These are phyloP conservation scores for Lepiota brunneoincarnata DNA, from an alignment of 768 basidiomycete genomes.

Conservation along the genomic window DNA sequence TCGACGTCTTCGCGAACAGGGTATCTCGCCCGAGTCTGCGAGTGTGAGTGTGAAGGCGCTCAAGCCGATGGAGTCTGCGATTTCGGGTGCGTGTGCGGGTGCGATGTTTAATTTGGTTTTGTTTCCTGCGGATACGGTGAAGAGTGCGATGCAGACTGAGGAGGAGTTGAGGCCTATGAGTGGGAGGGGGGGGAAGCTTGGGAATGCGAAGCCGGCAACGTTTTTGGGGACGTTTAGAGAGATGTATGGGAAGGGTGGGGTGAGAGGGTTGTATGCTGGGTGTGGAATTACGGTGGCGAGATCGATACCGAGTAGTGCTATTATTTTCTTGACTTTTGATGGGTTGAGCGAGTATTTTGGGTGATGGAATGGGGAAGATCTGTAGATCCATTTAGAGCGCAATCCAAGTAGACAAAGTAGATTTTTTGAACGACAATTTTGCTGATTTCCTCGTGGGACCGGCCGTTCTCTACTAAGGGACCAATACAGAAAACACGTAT, in stretches of 20 bases:
- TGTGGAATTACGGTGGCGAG: constrained; percentile 88
- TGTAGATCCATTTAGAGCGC: not conserved
- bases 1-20: constrained; percentile 34
- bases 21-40: not conserved
- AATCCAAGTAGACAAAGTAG: no score
- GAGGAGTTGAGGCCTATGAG: constrained; percentile 70
- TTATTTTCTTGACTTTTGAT: constrained; percentile 93
- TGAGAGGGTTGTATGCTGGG: constrained; percentile 87
- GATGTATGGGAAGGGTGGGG: constrained; percentile 73
- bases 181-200: constrained; percentile 18
- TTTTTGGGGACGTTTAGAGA: constrained; percentile 59
- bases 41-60: constrained; percentile 30
- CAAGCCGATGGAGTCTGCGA: constrained; percentile 78
- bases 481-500: no score
- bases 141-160: constrained; percentile 93
- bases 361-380: constrained; percentile 17
- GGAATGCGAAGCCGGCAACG: constrained; percentile 26
- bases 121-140: constrained; percentile 94
- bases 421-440: no score
- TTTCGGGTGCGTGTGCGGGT: constrained; percentile 84
- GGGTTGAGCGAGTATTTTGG: constrained; percentile 51
- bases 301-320: constrained; percentile 84
- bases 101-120: constrained; percentile 83
- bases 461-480: no score
- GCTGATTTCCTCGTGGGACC: no score